Evolutionary conservation across 805 yeast species (phyloP).

Genomic region (Metschnikowia matae): DNA sequence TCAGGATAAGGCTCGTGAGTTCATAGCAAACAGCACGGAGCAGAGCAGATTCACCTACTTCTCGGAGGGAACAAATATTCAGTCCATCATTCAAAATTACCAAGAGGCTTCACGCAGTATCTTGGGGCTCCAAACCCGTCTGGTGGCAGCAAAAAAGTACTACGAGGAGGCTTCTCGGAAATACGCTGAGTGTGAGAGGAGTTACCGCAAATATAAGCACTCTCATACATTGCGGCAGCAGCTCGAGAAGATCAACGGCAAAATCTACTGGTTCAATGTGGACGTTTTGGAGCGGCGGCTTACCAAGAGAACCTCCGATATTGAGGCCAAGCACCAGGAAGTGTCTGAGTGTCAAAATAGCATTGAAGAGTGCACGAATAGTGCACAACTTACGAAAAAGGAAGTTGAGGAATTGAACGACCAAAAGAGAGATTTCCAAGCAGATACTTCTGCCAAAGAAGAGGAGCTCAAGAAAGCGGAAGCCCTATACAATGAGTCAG

Average conservation of each 20-base stretch:
- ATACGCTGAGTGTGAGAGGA: conserved; percentile 26
- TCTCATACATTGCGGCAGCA: conserved; percentile 32
- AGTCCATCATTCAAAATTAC: conserved; percentile 58
- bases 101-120: conserved; percentile 28
- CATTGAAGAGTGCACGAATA: conserved; percentile 14
- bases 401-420: neutral
- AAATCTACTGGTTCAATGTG: conserved; percentile 42
- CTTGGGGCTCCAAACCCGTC: conserved; percentile 25
- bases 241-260: conserved; percentile 35
- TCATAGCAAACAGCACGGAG: conserved; percentile 73
- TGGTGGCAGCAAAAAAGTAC: conserved; percentile 24
- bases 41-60: conserved; percentile 69
- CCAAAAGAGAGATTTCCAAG: neutral
- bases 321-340: conserved; percentile 8
- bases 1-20: conserved; percentile 91
- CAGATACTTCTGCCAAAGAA: neutral
- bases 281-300: conserved; percentile 26
- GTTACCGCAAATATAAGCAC: conserved; percentile 32
- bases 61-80: conserved; percentile 74
- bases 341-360: conserved; percentile 20
- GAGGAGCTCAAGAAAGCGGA: conserved; percentile 6
- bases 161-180: conserved; percentile 24
- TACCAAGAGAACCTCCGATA: conserved; percentile 15
- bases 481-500: conserved; percentile 6
- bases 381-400: neutral